Base-by-base conservation (phyloP, 2,329 filamentous ascomycete genomes). In the Colletotrichum tofieldiae region DNA sequence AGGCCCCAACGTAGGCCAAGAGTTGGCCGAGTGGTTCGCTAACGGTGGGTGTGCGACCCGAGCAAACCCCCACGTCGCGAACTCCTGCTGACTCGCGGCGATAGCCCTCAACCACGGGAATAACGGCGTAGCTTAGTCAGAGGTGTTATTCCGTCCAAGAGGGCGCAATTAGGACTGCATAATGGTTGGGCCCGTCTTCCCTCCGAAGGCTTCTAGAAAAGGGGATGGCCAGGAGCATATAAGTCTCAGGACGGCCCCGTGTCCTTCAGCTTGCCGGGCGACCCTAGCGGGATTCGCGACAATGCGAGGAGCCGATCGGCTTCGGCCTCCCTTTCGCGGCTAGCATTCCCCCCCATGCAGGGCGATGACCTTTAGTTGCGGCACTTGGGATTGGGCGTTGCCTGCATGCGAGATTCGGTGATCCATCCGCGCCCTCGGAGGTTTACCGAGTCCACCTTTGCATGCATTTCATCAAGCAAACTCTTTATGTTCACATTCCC, bases 21-120 rank as follows among this genome's bases (percentile, higher is more conserved):
- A 64, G 47, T 16, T 29, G 52, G 18, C 52, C 65, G 41, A 49
- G 63, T 54, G 45, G 37, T 43, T 37, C 59, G 45, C 41, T 64
- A 61, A 60, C 49, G 18, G 62, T 67, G 61, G 41, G 26, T 51
- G 49, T 55, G n/a, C 55, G 32, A 52, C 29, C 45, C 65, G 63
- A 52, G 51, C 32, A n/a, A 43, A 64, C 65, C 69, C 69, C 69
- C 65, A 69, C 69, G 69, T 69, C 65, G 65, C 59, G 65, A 72
- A 65, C 41, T 7, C 51, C n/a, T 54, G 69, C 69, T 69, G 69
- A 72, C 69, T 72, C 69, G 69, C 26, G 65, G 32, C n/a, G 54
- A 55, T 35, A 12, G 18, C 32, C 16, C 45, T 37, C 60, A 9
- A 18, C 29, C 29, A 65, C 58, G 59, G 59, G 54, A 45, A 65